phyloP scores from a whole-genome alignment of 140 eudicot species.

The Cichorium intybus region DNA sequence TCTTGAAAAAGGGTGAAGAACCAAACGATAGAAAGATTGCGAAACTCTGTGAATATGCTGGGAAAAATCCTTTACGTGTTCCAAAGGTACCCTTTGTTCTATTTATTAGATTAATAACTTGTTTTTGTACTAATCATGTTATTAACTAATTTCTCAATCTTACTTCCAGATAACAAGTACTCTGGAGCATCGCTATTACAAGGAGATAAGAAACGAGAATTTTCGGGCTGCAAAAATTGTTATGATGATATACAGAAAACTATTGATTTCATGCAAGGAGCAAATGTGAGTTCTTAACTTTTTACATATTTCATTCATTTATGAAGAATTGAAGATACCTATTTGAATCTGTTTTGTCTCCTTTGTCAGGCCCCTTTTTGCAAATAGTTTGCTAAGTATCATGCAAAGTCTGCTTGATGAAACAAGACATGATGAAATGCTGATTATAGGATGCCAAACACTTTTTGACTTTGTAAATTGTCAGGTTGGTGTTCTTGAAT shows the following conservation, averaged over 20 bases:
- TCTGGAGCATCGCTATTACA: constrained; percentile 78
- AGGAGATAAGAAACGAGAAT: constrained; percentile 74
- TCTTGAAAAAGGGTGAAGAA: constrained; percentile 62
- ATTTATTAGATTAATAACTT: background rate
- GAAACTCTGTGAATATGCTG: constrained; percentile 86
- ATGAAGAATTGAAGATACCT: background rate
- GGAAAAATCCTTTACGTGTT: constrained; percentile 81
- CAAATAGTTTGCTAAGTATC: constrained; percentile 80
- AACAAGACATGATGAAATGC: constrained; percentile 70
- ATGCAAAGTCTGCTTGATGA: constrained; percentile 84
- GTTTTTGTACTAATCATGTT: constrained; percentile 8
- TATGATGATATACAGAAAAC: constrained; percentile 72
- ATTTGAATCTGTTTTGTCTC: background rate
- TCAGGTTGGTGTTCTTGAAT: constrained; percentile 69
- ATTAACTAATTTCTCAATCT: constrained; percentile 14
- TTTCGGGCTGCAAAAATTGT: constrained; percentile 62
- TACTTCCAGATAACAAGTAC: constrained; percentile 63
- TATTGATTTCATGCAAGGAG: constrained; percentile 63
- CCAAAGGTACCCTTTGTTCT: constrained; percentile 53
- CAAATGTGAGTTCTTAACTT: constrained; percentile 65
- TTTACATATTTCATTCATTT: constrained; percentile 2
- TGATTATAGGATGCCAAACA: constrained; percentile 70
- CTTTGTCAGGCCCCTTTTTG: constrained; percentile 83
- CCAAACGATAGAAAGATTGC: constrained; percentile 87
- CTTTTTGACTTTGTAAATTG: constrained; percentile 90